phyloP scores from a whole-genome alignment of 345 rosid species.

The Psidium friedrichsthalianum region DNA sequence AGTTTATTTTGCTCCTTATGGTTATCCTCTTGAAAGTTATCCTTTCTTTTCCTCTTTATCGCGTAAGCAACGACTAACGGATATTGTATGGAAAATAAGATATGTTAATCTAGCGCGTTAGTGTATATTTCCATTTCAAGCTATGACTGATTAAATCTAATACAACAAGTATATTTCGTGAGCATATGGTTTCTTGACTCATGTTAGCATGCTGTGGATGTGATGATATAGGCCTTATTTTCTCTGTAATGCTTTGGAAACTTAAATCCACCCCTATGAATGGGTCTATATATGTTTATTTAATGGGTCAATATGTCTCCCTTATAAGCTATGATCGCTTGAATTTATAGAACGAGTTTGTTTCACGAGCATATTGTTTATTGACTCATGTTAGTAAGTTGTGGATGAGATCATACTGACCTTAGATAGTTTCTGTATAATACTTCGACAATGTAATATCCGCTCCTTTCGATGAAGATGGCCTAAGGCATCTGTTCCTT shows the following conservation, averaged over 20 bases:
- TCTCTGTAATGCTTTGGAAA: not conserved
- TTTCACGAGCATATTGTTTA: not conserved
- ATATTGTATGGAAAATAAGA: not conserved
- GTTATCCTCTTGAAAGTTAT: slow-evolving; percentile 61
- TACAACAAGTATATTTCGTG: not conserved
- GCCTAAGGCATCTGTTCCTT: too few species aligned
- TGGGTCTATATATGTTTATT: not conserved
- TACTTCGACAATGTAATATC: too few species aligned
- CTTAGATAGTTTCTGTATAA: too few species aligned
- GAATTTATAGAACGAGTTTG: not conserved
- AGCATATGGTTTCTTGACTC: not conserved
- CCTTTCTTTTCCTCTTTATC: not conserved
- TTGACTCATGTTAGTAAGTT: not conserved
- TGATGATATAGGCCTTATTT: not conserved
- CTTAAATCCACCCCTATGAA: not conserved
- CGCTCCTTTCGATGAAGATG: too few species aligned
- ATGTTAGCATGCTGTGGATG: not conserved
- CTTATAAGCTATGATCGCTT: not conserved
- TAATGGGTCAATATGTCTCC: not conserved
- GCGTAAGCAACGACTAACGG: not conserved
- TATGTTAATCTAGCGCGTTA: not conserved
- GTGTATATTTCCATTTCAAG: not conserved
- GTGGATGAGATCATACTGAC: too few species aligned
- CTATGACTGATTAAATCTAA: not conserved
- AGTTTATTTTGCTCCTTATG: slow-evolving; percentile 50